Conservation (phyloP, 1,284 basidiomycete genomes). For the Violaceomyces palustris region DNA sequence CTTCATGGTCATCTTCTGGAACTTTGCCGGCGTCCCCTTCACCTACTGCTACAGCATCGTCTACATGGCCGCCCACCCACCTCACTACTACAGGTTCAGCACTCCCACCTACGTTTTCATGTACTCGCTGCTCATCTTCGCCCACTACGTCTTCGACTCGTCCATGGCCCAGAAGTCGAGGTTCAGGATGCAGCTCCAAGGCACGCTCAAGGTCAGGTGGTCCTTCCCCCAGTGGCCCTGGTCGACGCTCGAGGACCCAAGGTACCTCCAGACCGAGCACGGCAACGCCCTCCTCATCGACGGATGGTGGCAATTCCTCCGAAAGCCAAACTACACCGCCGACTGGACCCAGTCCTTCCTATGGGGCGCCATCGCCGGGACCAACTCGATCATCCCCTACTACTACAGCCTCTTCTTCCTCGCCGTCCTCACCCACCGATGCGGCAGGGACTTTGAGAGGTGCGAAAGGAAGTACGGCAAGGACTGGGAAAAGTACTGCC, state of each 20-base stretch:
- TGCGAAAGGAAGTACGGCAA: slow-evolving; percentile 72
- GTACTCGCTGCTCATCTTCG: slow-evolving; percentile 39
- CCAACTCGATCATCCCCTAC: slow-evolving; percentile 81
- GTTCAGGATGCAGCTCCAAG: slow-evolving; percentile 89
- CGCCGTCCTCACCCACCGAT: slow-evolving; percentile 46
- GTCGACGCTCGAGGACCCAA: slow-evolving; percentile 79
- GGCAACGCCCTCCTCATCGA: slow-evolving; percentile 81
- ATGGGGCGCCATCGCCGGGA: slow-evolving; percentile 83
- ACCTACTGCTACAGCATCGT: slow-evolving; percentile 78
- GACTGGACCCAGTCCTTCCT: slow-evolving; percentile 73
- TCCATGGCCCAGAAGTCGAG: slow-evolving; percentile 95
- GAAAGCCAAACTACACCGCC: slow-evolving; percentile 57
- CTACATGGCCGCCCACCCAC: slow-evolving; percentile 94
- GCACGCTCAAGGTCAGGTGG: slow-evolving; percentile 72
- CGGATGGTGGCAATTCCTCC: slow-evolving; percentile 76
- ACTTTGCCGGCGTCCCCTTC: slow-evolving; percentile 75
- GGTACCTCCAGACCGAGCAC: slow-evolving; percentile 86
- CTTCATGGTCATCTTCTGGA: slow-evolving; percentile 58
- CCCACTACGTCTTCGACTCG: slow-evolving; percentile 66
- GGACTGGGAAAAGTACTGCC: slow-evolving; percentile 44
- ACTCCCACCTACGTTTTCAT: slow-evolving; percentile 65
- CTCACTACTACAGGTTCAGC: slow-evolving; percentile 79
- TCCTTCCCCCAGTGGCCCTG: slow-evolving; percentile 90
- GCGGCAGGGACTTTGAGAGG: slow-evolving; percentile 54
- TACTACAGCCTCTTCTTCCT: slow-evolving; percentile 60